A percentile compares a stretch with the other conserved stretches of the same genome.
These are phyloP conservation scores for Stemphylium beticola DNA, from an alignment of 2,329 filamentous ascomycete species.

Conservation along the genomic window DNA sequence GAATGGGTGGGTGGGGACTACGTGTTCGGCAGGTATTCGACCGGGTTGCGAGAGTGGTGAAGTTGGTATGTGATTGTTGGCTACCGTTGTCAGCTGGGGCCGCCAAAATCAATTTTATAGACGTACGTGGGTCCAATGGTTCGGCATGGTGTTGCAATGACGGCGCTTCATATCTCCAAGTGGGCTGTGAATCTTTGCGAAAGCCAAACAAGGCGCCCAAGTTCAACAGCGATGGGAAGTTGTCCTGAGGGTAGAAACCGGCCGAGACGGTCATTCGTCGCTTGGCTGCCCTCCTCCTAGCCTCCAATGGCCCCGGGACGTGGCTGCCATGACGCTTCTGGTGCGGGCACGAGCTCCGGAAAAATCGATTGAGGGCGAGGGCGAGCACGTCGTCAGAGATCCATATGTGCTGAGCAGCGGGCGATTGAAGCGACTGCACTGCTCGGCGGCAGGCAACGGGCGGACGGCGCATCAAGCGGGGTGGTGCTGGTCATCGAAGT, in stretches of 20 bases:
- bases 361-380: constrained; percentile 59
- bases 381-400: constrained; percentile 64
- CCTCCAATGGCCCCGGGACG: constrained; percentile 68
- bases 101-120: neutral
- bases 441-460: constrained; percentile 59
- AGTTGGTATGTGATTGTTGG: neutral
- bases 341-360: constrained; percentile 53
- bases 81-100: constrained; percentile 6
- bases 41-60: neutral
- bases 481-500: constrained; percentile 26
- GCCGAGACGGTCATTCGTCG: constrained; percentile 59
- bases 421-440: constrained; percentile 52
- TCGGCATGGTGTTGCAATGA: constrained; percentile 22
- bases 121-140: constrained; percentile 29
- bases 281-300: constrained; percentile 61
- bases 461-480: constrained; percentile 56
- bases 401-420: constrained; percentile 60
- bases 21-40: neutral
- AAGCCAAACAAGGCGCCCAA: constrained; percentile 38
- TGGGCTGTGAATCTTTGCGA: constrained; percentile 26
- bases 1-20: neutral
- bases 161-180: constrained; percentile 47
- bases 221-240: constrained; percentile 31
- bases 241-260: constrained; percentile 46
- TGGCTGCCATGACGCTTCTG: constrained; percentile 63